Evolutionary conservation across 2,329 filamentous ascomycete species (phyloP).

Genomic region (Camillea tinctor): DNA sequence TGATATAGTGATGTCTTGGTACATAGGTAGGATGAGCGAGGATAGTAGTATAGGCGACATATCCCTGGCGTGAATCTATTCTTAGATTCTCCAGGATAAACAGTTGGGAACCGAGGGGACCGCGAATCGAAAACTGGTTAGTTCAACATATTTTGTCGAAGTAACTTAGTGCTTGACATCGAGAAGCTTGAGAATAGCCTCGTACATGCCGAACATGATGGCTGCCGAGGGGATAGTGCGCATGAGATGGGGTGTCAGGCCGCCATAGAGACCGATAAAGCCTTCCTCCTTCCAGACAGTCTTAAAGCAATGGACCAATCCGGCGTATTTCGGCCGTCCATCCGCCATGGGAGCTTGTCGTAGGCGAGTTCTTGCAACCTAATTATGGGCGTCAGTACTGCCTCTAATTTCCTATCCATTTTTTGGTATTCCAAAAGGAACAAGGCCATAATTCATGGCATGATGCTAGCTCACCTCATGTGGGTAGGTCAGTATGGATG

Average conservation of each 20-base stretch:
- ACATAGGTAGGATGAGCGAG: not conserved
- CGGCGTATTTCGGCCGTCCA: slow-evolving; percentile 80
- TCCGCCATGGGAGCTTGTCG: slow-evolving; percentile 76
- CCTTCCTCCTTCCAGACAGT: slow-evolving; percentile 88
- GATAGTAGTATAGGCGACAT: not conserved
- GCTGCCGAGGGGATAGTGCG: slow-evolving; percentile 88
- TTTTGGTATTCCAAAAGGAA: slow-evolving; percentile 9
- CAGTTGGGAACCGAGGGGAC: not conserved
- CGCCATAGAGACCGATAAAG: slow-evolving; percentile 81
- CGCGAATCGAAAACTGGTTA: not conserved
- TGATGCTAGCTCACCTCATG: slow-evolving; percentile 67
- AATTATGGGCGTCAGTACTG: slow-evolving; percentile 2
- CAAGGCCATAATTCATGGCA: not conserved
- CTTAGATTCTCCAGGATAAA: not conserved
- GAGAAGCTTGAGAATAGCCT: slow-evolving; percentile 48
- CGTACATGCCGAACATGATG: slow-evolving; percentile 94
- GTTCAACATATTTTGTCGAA: not conserved
- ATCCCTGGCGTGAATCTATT: not conserved
- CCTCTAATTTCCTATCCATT: not conserved
- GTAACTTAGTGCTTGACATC: slow-evolving; percentile 29
- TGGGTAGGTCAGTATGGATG: slow-evolving; percentile 82
- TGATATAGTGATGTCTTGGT: not conserved
- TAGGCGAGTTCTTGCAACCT: slow-evolving; percentile 80
- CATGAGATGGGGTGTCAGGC: slow-evolving; percentile 86
- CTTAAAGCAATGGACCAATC: slow-evolving; percentile 83